These are phyloP conservation scores for Lipomyces sp. DNA, from an alignment of 805 yeast genomes.

Conservation along the genomic window DNA sequence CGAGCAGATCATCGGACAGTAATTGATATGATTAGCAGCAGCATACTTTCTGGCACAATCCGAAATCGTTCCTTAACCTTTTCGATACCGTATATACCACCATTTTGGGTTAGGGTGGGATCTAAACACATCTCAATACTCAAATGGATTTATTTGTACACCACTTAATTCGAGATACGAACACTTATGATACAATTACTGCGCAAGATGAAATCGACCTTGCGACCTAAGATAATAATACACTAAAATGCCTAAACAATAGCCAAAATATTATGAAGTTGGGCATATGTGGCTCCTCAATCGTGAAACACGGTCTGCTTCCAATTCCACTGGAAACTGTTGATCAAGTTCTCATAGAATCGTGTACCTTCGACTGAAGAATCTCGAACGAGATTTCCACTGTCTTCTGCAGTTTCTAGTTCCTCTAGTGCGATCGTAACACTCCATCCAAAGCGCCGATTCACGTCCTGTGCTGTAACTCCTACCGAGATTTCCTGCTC, in stretches of 20 bases:
- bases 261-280: too few species aligned
- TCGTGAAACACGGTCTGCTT: constrained; percentile 5
- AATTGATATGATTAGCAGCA: not conserved
- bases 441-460: constrained; percentile 54
- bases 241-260: too few species aligned
- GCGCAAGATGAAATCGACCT: too few species aligned
- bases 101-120: too few species aligned
- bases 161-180: too few species aligned
- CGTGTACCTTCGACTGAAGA: constrained; percentile 68
- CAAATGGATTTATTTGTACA: too few species aligned
- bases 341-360: constrained; percentile 57
- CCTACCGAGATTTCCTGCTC: constrained; percentile 51
- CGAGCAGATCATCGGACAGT: not conserved
- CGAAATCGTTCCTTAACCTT: not conserved
- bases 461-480: constrained; percentile 39
- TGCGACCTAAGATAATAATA: too few species aligned
- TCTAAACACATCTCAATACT: too few species aligned
- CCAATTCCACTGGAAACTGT: constrained; percentile 15
- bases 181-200: too few species aligned
- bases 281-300: too few species aligned
- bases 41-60: not conserved
- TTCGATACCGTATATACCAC: too few species aligned
- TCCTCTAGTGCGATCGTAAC: constrained; percentile 68
- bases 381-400: constrained; percentile 67
- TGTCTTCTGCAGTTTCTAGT: constrained; percentile 59